A percentile compares a stretch with the other conserved stretches of the same genome.
Evolutionary conservation across 768 basidiomycete genomes (phyloP).

Genomic region (Gautieria morchelliformis): DNA sequence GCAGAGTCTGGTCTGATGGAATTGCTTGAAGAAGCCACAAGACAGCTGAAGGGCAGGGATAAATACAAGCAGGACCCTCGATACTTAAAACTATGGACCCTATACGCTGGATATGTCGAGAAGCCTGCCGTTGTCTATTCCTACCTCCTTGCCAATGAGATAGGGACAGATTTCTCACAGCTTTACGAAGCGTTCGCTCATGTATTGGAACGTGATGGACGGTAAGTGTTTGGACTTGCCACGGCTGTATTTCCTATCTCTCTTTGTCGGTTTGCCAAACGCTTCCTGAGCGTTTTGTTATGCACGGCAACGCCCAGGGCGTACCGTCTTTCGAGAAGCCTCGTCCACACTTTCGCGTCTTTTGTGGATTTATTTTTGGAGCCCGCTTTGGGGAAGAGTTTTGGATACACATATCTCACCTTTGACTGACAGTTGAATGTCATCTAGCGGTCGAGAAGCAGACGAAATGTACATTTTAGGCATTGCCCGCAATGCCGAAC

Average conservation of each 20-base stretch:
- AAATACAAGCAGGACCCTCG: conserved; percentile 33
- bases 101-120: conserved; percentile 36
- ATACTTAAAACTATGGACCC: conserved; percentile 38
- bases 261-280: background rate
- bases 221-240: conserved; percentile 21
- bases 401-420: background rate
- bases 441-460: conserved; percentile 40
- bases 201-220: conserved; percentile 27
- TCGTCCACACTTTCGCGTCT: no score
- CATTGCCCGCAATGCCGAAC: conserved; percentile 29
- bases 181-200: conserved; percentile 41
- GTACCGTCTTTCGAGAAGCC: no score
- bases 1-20: conserved; percentile 29
- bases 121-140: conserved; percentile 32
- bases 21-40: conserved; percentile 33
- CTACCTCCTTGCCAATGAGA: conserved; percentile 33
- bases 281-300: background rate
- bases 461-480: conserved; percentile 46
- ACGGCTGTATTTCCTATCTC: background rate
- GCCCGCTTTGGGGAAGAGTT: no score
- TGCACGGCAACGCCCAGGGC: background rate
- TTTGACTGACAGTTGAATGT: background rate
- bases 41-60: conserved; percentile 30
- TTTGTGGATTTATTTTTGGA: no score
- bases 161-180: conserved; percentile 29